Conservation (phyloP, 371 early-diverging fungal species). For the Smittium culicis region DNA sequence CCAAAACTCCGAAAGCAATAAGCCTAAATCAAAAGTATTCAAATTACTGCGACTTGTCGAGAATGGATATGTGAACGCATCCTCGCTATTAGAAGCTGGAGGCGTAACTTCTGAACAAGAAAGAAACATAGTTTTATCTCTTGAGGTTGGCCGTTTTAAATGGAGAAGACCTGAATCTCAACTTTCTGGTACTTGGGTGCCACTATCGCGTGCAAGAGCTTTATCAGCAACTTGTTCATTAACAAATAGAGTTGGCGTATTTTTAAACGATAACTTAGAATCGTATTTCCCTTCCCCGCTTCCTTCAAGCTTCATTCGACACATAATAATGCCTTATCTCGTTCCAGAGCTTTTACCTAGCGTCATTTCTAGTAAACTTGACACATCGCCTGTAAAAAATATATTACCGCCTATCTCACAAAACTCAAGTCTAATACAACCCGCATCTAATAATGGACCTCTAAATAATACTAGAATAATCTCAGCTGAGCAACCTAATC, state of each 20-base stretch:
- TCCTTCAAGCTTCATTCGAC: conserved; percentile 34
- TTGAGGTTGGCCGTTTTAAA: conserved; percentile 68
- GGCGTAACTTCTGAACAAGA: conserved; percentile 76
- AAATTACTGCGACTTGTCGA: conserved; percentile 61
- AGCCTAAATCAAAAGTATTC: conserved; percentile 32
- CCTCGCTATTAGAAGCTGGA: conserved; percentile 66
- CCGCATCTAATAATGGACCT: background rate
- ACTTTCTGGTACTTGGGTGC: conserved; percentile 83
- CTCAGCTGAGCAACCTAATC: background rate
- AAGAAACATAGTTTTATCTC: conserved; percentile 67
- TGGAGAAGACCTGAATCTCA: conserved; percentile 52
- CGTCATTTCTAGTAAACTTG: background rate
- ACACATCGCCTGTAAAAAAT: background rate
- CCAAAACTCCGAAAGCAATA: too few species aligned
- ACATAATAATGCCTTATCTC: conserved; percentile 26
- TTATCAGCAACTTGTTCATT: conserved; percentile 69
- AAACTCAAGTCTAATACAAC: background rate
- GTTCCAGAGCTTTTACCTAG: background rate
- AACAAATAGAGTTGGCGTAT: conserved; percentile 57
- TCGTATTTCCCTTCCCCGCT: conserved; percentile 55
- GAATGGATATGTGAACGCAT: conserved; percentile 71
- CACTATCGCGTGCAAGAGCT: conserved; percentile 67
- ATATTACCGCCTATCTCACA: background rate
- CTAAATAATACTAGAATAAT: too few species aligned
- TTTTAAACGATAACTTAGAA: conserved; percentile 59